Evolutionary conservation across 1,139 yeast species (phyloP).

Genomic region (Lodderomyces oxycetoniae): DNA sequence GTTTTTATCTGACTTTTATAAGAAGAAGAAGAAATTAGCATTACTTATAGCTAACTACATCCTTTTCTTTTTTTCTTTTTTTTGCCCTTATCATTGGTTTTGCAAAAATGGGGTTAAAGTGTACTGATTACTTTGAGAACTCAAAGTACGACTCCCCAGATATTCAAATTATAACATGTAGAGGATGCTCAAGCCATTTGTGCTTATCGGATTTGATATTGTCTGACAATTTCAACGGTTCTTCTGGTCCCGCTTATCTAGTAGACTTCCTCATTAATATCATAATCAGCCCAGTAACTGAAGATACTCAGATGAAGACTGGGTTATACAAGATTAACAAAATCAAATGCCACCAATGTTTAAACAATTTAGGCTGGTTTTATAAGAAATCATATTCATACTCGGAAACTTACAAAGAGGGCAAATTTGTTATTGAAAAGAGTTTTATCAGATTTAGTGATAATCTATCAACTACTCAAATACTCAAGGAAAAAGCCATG

Average conservation of each 20-base stretch:
- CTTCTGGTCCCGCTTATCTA: slow-evolving; percentile 49
- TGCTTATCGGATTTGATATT: slow-evolving; percentile 44
- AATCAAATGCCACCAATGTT: slow-evolving; percentile 65
- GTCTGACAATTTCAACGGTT: slow-evolving; percentile 48
- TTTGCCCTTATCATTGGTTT: no score
- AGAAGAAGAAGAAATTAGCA: no score
- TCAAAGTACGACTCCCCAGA: slow-evolving; percentile 31
- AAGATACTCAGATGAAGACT: slow-evolving; percentile 55
- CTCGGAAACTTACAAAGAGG: slow-evolving; percentile 68
- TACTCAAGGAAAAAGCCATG: slow-evolving; percentile 26
- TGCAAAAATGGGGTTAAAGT: slow-evolving; percentile 35
- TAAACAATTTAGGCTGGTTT: slow-evolving; percentile 66
- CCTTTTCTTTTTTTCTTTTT: no score
- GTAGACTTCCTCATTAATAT: slow-evolving; percentile 48
- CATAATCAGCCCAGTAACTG: slow-evolving; percentile 26
- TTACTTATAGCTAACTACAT: no score
- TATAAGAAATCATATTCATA: slow-evolving; percentile 57
- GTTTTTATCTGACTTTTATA: no score
- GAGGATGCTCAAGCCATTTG: slow-evolving; percentile 50
- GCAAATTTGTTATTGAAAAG: slow-evolving; percentile 69
- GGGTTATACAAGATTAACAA: slow-evolving; percentile 65
- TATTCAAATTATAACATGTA: slow-evolving; percentile 45
- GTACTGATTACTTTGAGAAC: slow-evolving; percentile 36
- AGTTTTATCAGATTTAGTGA: slow-evolving; percentile 17
- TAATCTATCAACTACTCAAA: slow-evolving; percentile 25